These are phyloP conservation scores for Monosporascus ibericus DNA, from an alignment of 2,329 filamentous ascomycete species.

Conservation along the genomic window DNA sequence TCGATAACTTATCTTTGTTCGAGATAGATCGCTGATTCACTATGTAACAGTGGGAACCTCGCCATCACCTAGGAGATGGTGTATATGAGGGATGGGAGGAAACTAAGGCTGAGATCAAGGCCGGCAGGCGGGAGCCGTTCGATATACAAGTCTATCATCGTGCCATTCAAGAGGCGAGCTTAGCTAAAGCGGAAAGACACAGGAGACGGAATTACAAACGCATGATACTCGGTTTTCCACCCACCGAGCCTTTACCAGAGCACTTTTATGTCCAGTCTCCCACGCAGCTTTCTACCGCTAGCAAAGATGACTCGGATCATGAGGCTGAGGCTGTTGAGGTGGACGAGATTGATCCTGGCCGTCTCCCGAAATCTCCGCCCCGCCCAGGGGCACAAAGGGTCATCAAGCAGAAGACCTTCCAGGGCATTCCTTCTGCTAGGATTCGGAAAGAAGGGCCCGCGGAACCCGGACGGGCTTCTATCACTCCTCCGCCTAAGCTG, in stretches of 20 bases:
- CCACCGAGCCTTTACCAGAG: slow-evolving; percentile 14
- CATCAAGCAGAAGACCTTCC: slow-evolving; percentile 16
- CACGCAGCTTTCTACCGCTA: slow-evolving; percentile 5
- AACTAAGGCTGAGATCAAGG: slow-evolving; percentile 29
- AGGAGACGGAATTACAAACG: slow-evolving; percentile 38
- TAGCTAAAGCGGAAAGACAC: slow-evolving; percentile 31
- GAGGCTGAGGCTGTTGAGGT: slow-evolving; percentile 23
- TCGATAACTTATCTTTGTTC: slow-evolving; percentile 9
- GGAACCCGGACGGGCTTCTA: slow-evolving; percentile 7
- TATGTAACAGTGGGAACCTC: slow-evolving; percentile 41
- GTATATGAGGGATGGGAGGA: slow-evolving; percentile 38
- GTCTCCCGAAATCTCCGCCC: not conserved
- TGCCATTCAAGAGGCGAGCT: slow-evolving; percentile 22
- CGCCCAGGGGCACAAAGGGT: slow-evolving; percentile 5
- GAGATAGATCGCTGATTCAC: slow-evolving; percentile 38
- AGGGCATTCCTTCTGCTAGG: slow-evolving; percentile 7
- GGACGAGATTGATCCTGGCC: slow-evolving; percentile 5
- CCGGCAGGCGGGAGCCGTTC: slow-evolving; percentile 29
- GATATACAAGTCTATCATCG: slow-evolving; percentile 31
- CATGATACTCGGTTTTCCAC: slow-evolving; percentile 27
- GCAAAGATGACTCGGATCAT: slow-evolving; percentile 8
- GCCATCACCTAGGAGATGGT: slow-evolving; percentile 32
- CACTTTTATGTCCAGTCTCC: slow-evolving; percentile 3
- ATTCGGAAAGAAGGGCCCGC: not conserved
- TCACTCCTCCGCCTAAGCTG: slow-evolving; percentile 3